Conservation (phyloP, 1,284 basidiomycete genomes). For the Naganishia sp. region DNA sequence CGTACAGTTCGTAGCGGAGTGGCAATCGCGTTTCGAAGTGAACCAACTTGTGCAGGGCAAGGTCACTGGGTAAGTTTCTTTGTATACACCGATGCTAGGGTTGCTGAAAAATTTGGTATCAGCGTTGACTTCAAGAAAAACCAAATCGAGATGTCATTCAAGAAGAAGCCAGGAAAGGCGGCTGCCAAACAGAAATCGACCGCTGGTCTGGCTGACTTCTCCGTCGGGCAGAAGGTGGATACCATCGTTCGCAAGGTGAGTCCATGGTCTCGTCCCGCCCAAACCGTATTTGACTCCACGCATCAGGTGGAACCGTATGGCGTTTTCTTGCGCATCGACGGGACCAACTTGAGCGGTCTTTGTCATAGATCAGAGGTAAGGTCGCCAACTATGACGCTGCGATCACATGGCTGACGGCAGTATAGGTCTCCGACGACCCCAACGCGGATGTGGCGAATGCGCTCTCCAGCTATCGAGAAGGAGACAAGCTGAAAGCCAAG, state of each 20-base stretch:
- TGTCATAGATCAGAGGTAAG: slow-evolving; percentile 85
- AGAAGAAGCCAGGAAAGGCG: slow-evolving; percentile 57
- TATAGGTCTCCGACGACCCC: slow-evolving; percentile 78
- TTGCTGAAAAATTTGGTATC: slow-evolving; percentile 34
- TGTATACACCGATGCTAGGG: neutral
- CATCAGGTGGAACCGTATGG: slow-evolving; percentile 74
- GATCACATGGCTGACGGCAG: neutral
- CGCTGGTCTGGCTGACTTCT: slow-evolving; percentile 61
- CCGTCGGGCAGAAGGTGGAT: slow-evolving; percentile 72
- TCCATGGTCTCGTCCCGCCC: slow-evolving; percentile 28
- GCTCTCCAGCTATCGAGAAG: slow-evolving; percentile 78
- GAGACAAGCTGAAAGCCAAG: slow-evolving; percentile 80
- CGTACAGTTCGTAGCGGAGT: slow-evolving; percentile 85
- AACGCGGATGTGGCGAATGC: slow-evolving; percentile 75
- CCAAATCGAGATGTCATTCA: slow-evolving; percentile 85
- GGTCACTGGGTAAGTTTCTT: slow-evolving; percentile 65
- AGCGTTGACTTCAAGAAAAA: slow-evolving; percentile 70
- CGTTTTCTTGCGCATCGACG: slow-evolving; percentile 84
- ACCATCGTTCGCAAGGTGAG: slow-evolving; percentile 65
- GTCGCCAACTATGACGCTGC: neutral
- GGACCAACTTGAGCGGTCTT: slow-evolving; percentile 79
- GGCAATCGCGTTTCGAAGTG: slow-evolving; percentile 77
- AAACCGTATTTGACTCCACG: slow-evolving; percentile 35
- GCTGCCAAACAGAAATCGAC: slow-evolving; percentile 51
- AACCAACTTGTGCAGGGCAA: slow-evolving; percentile 86